These are phyloP conservation scores for Epicoccum sorghinum DNA, from an alignment of 2,329 filamentous ascomycete genomes.

Conservation along the genomic window DNA sequence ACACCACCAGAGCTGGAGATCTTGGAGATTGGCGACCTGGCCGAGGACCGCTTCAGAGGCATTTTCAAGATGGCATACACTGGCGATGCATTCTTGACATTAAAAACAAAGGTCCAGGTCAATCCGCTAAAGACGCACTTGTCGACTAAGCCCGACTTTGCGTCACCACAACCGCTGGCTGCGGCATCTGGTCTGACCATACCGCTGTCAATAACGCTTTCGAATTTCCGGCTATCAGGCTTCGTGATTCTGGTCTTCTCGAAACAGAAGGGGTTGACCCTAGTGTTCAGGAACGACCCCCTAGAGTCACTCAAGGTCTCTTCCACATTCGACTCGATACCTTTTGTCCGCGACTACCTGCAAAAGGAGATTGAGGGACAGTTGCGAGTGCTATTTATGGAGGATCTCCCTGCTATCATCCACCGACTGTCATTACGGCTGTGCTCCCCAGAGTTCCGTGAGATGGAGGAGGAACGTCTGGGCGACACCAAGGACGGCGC, in stretches of 20 bases:
- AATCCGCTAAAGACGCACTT: constrained; percentile 97
- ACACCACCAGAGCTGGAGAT: constrained; percentile 96
- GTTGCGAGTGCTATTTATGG: constrained; percentile 93
- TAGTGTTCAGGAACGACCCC: constrained; percentile 97
- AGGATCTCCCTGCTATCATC: constrained; percentile 94
- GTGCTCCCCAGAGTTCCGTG: constrained; percentile 86
- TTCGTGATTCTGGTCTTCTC: constrained; percentile 99
- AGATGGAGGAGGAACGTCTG: constrained; percentile 64
- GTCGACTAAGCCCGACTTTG: constrained; percentile 87
- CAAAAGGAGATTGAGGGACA: constrained; percentile 96
- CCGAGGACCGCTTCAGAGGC: constrained; percentile 93
- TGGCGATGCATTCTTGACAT: constrained; percentile 91
- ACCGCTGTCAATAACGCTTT: constrained; percentile 94
- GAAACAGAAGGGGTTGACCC: constrained; percentile 92
- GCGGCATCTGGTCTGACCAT: constrained; percentile 93
- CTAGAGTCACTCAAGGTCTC: constrained; percentile 98
- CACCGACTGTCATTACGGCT: constrained; percentile 86
- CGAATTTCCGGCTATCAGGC: constrained; percentile 92
- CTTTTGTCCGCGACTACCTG: constrained; percentile 95
- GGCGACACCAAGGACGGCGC: constrained; percentile 58
- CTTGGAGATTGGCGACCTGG: constrained; percentile 94
- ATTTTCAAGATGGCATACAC: constrained; percentile 99
- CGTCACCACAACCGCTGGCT: constrained; percentile 88
- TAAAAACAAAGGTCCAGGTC: constrained; percentile 95
- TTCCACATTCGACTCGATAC: constrained; percentile 98